phyloP scores from a whole-genome alignment of 2,329 filamentous ascomycete species.

The Trichoderma koningiopsis region DNA sequence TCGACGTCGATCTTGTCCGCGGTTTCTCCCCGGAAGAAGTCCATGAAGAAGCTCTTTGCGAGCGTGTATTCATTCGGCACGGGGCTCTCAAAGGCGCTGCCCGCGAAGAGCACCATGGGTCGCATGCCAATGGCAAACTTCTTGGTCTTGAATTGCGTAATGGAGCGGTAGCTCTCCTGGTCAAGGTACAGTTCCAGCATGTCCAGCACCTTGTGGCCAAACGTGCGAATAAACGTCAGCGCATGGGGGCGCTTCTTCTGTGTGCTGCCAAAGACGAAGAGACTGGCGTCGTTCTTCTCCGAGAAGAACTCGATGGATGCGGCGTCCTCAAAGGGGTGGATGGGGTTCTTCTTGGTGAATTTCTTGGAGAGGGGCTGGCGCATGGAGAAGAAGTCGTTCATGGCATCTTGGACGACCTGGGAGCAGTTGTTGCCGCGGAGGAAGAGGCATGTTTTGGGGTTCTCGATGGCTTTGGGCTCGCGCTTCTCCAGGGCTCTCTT shows the following conservation, averaged over 20 bases:
- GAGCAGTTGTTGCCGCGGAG: slow-evolving; percentile 86
- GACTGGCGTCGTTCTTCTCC: slow-evolving; percentile 89
- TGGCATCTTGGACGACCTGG: slow-evolving; percentile 77
- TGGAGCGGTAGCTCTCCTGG: slow-evolving; percentile 67
- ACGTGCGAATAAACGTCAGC: slow-evolving; percentile 79
- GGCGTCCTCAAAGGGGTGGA: slow-evolving; percentile 91
- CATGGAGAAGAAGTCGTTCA: slow-evolving; percentile 82
- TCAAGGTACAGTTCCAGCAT: slow-evolving; percentile 92
- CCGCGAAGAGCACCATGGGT: slow-evolving; percentile 89
- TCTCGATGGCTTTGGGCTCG: slow-evolving; percentile 85
- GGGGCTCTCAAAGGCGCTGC: slow-evolving; percentile 82
- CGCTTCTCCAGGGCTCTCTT: slow-evolving; percentile 94
- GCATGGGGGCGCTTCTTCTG: slow-evolving; percentile 96
- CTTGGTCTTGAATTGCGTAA: slow-evolving; percentile 74
- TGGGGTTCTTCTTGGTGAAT: slow-evolving; percentile 95
- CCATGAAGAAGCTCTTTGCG: slow-evolving; percentile 82
- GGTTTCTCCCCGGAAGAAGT: slow-evolving; percentile 82
- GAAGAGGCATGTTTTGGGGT: slow-evolving; percentile 86
- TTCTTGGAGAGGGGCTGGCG: slow-evolving; percentile 84
- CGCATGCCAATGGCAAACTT: slow-evolving; percentile 80
- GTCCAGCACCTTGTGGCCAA: slow-evolving; percentile 84
- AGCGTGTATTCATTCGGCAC: slow-evolving; percentile 78
- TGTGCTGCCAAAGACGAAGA: slow-evolving; percentile 81
- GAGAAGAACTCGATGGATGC: slow-evolving; percentile 91
- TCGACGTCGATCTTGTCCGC: slow-evolving; percentile 88